Evolutionary conservation across 164 flowering plant genomes (phyloP).

Genomic region (Nymphaea thermarum): DNA sequence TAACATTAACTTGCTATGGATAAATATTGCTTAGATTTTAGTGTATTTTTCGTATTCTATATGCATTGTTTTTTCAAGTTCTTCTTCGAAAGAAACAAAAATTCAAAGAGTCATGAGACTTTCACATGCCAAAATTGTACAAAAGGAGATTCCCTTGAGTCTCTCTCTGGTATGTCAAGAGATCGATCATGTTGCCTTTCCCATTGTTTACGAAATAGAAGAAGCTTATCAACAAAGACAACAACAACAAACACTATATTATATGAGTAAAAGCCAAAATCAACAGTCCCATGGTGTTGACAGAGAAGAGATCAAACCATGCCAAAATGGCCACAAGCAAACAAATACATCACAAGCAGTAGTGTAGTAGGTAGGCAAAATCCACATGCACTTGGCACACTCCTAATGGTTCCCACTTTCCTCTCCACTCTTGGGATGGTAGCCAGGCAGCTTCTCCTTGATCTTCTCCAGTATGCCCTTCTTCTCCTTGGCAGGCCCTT

Average conservation of each 20-base stretch:
- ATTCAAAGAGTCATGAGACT: too few species aligned
- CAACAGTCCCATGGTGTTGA: neutral
- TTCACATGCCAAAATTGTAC: neutral
- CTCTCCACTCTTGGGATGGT: slow-evolving; percentile 27
- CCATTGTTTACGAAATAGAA: too few species aligned
- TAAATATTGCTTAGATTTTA: too few species aligned
- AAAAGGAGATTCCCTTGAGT: neutral
- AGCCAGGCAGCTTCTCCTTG: slow-evolving; percentile 64
- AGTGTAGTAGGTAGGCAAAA: neutral
- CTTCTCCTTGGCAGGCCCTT: slow-evolving; percentile 22
- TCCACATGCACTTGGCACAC: neutral
- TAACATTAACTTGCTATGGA: too few species aligned
- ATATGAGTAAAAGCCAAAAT: neutral
- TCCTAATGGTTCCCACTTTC: slow-evolving; percentile 1
- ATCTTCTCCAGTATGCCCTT: slow-evolving; percentile 55
- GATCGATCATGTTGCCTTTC: too few species aligned
- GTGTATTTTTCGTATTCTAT: too few species aligned
- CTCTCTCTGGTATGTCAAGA: neutral
- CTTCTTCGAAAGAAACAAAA: too few species aligned
- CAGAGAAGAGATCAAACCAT: neutral
- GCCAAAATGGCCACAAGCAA: neutral
- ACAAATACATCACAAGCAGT: neutral
- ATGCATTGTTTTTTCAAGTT: too few species aligned
- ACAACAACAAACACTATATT: neutral
- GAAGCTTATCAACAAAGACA: neutral